Percentiles rank a stretch among this genome's conserved stretches.
Conservation (phyloP, 192 early-diverging fungal genomes). For the Coemansia sp. region DNA sequence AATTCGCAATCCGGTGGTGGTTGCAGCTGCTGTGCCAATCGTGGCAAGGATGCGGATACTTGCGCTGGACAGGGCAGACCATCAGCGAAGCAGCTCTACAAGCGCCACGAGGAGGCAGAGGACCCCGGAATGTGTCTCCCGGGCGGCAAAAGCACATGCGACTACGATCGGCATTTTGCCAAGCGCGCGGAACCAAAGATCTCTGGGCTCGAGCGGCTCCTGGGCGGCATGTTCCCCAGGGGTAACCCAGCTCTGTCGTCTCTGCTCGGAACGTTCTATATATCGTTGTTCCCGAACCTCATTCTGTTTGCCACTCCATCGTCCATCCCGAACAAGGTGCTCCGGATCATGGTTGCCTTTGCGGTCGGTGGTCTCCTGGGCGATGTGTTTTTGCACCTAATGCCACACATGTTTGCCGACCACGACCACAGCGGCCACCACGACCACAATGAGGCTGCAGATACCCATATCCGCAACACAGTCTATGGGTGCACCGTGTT, state of each 20-base stretch:
- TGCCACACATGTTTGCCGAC: slow-evolving; percentile 75
- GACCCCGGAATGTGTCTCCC: slow-evolving; percentile 33
- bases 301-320: slow-evolving; percentile 79
- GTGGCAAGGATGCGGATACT: neutral
- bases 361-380: slow-evolving; percentile 84
- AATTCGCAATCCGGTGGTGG: slow-evolving; percentile 2
- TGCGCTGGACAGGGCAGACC: neutral
- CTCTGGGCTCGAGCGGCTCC: slow-evolving; percentile 42
- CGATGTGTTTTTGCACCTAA: slow-evolving; percentile 81
- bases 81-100: slow-evolving; percentile 32
- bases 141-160: slow-evolving; percentile 20
- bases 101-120: slow-evolving; percentile 24
- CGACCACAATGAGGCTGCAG: slow-evolving; percentile 38
- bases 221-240: slow-evolving; percentile 53
- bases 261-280: slow-evolving; percentile 74
- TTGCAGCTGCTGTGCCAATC: slow-evolving; percentile 11
- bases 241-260: slow-evolving; percentile 52
- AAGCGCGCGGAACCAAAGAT: slow-evolving; percentile 1
- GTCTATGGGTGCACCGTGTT: slow-evolving; percentile 76
- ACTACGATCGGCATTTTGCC: slow-evolving; percentile 18
- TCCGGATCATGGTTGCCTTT: slow-evolving; percentile 77
- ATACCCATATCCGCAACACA: slow-evolving; percentile 57
- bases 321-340: slow-evolving; percentile 54
- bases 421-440: slow-evolving; percentile 42
- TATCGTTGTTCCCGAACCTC: slow-evolving; percentile 79